phyloP scores from a whole-genome alignment of 1,284 basidiomycete species.

The Ustilago xerochloae region DNA sequence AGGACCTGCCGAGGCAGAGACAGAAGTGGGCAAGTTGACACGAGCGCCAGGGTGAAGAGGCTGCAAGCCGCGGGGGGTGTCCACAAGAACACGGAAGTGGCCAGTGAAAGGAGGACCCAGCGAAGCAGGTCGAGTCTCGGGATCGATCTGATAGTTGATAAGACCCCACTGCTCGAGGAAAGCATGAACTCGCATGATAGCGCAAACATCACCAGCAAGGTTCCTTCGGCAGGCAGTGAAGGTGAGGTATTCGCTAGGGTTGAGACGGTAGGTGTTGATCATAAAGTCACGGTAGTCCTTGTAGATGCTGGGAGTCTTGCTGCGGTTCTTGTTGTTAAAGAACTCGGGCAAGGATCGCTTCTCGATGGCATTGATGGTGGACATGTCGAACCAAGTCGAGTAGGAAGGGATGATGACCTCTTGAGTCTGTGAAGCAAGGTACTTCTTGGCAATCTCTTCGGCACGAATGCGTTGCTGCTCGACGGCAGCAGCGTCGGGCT shows the following conservation, averaged over 20 bases:
- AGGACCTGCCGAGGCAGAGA: constrained; percentile 10
- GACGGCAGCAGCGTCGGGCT: constrained; percentile 77
- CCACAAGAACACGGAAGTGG: constrained; percentile 96
- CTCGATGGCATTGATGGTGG: constrained; percentile 91
- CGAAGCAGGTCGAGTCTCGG: constrained; percentile 91
- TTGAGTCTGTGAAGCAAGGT: constrained; percentile 95
- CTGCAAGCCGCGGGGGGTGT: constrained; percentile 93
- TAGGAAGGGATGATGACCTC: constrained; percentile 93
- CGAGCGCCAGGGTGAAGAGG: constrained; percentile 83
- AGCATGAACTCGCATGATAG: constrained; percentile 98
- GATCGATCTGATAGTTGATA: constrained; percentile 99
- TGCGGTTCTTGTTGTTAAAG: constrained; percentile 89
- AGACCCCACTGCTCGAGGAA: constrained; percentile 99
- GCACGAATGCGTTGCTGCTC: constrained; percentile 81
- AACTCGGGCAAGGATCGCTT: constrained; percentile 94
- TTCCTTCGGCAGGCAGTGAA: constrained; percentile 96
- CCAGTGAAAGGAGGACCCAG: constrained; percentile 97
- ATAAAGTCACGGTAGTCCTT: constrained; percentile 99
- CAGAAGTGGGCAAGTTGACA: constrained; percentile 26
- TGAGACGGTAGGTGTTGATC: constrained; percentile 96
- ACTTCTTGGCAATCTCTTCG: constrained; percentile 88
- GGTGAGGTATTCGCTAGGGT: constrained; percentile 95
- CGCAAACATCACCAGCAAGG: constrained; percentile 96
- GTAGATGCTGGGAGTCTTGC: constrained; percentile 94
- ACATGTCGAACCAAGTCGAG: constrained; percentile 97